Base-by-base conservation (phyloP, 2,329 filamentous ascomycete species). In the Annulohypoxylon truncatum region DNA sequence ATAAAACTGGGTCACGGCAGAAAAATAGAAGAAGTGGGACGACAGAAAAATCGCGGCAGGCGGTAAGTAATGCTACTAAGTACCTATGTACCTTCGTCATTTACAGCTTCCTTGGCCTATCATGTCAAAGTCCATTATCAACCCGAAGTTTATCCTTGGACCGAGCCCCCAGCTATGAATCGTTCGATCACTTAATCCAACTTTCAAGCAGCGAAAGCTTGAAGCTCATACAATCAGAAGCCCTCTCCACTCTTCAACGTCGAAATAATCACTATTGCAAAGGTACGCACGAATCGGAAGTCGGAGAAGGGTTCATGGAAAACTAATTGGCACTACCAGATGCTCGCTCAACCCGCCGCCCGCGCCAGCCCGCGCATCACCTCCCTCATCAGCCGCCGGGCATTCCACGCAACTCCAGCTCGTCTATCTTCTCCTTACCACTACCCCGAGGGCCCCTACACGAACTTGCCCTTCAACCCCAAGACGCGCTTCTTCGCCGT, bases 391-490 rank as follows among this genome's bases (percentile, higher is more conserved):
- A 87, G 90, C 87, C 93, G 94, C 85, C 94, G 96, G 82, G 93
- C 91, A 84, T 97, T 99, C 91, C 91, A 94, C 82, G 89, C 93
- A 78, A 96, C 95, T 80, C 92, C 93, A 78, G 83, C 91, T 79
- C 93, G 92, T 81, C 84, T 97, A 80, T 88, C 86, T 76, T 96
- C 93, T 80, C 94, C 94, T 71, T 97, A 97, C 90, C 96, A 99
- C 87, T 99, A 99, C 86, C 91, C 95, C 75, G 95, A 98, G 86
- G 96, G 95, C 72, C 92, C 95, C 78, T 92, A 93, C 83, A 90
- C 87, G 86, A 98, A 97, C 88, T 83, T 99, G 73, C 96, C 96
- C 73, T 99, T 99, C 90, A 97, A 99, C 87, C 92, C 96, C 73
- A 87, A 93, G 84, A 95, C 90, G 79, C 92, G 90, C 83, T 92